These are phyloP conservation scores for Gonapodya sp. DNA, from an alignment of 192 early-diverging fungal genomes.

Conservation along the genomic window DNA sequence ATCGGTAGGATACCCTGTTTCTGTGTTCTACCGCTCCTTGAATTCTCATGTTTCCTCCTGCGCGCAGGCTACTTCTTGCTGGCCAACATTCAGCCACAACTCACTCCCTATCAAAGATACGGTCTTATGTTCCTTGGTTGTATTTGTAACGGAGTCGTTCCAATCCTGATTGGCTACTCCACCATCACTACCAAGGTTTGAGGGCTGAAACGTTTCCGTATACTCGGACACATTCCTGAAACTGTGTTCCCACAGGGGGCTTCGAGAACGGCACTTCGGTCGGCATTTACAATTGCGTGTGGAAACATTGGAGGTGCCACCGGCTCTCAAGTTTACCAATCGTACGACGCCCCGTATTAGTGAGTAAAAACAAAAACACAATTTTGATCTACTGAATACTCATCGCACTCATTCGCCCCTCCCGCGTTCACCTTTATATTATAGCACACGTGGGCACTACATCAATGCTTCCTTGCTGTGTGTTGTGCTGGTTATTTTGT, in stretches of 20 bases:
- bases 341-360: neutral
- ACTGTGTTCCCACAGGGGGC: no score
- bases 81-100: neutral
- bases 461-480: neutral
- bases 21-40: no score
- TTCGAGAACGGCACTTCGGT: neutral
- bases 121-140: neutral
- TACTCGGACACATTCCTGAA: no score
- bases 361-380: no score
- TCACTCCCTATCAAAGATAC: slow-evolving; percentile 4
- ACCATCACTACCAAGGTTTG: neutral
- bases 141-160: neutral
- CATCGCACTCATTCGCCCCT: no score
- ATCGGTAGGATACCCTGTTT: no score
- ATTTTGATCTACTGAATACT: no score
- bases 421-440: no score
- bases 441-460: neutral
- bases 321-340: slow-evolving; percentile 25
- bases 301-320: slow-evolving; percentile 26
- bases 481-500: neutral
- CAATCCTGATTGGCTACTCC: neutral
- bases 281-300: slow-evolving; percentile 15
- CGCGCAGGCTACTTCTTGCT: slow-evolving; percentile 41
- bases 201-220: no score
- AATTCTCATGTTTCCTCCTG: no score